Evolutionary conservation across 2,329 filamentous ascomycete genomes (phyloP).

Genomic region (Colletotrichum sp.): DNA sequence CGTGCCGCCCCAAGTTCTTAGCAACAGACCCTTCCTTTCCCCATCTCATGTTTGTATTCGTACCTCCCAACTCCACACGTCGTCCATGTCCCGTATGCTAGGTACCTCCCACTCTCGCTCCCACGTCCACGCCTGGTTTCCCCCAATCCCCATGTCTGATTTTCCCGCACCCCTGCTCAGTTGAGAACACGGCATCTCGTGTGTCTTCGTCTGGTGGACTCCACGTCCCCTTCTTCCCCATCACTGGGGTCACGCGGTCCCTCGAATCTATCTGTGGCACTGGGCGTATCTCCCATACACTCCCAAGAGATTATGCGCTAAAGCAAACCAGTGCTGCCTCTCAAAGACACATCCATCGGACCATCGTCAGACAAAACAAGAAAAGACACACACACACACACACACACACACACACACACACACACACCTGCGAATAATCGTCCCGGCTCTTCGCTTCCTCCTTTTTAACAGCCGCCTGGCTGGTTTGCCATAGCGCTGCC

Average conservation of each 20-base stretch:
- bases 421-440: neutral
- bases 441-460: neutral
- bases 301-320: conserved; percentile 17
- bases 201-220: neutral
- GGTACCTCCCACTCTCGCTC: neutral
- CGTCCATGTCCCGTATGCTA: neutral
- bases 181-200: conserved; percentile 6
- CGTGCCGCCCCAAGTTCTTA: neutral
- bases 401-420: neutral
- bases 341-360: neutral
- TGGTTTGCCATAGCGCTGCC: neutral
- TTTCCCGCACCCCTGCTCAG: conserved; percentile 1
- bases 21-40: neutral
- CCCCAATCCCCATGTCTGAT: conserved; percentile 13
- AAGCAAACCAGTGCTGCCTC: neutral
- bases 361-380: neutral
- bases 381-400: neutral
- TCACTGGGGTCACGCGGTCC: conserved; percentile 20
- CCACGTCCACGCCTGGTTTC: neutral
- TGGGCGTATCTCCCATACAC: conserved; percentile 10
- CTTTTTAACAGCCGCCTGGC: neutral
- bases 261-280: conserved; percentile 21
- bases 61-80: neutral
- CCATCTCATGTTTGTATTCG: neutral
- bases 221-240: neutral